Conservation (phyloP, 2,329 filamentous ascomycete genomes). For the Penicillium concentricum region DNA sequence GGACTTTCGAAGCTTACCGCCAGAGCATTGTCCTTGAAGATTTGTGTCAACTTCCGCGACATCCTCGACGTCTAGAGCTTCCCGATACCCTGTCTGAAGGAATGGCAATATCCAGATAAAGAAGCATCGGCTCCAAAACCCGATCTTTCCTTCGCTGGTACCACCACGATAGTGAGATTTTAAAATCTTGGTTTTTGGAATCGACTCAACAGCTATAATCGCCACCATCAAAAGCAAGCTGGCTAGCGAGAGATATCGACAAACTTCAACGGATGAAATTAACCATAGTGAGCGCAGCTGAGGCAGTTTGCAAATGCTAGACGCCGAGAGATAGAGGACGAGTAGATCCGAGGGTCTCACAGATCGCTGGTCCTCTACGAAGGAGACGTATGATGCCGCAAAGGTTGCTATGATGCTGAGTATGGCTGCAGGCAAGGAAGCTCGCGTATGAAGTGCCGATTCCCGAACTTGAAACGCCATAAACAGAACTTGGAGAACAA, state of each 20-base stretch:
- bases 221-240: not conserved
- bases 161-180: not conserved
- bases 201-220: not conserved
- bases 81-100: not conserved
- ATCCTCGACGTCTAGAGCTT: not conserved
- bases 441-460: not conserved
- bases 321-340: constrained; percentile 8
- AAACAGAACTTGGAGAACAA: not conserved
- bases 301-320: constrained; percentile 1
- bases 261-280: not conserved
- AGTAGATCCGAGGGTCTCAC: constrained; percentile 2
- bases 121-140: not conserved
- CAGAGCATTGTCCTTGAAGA: not conserved
- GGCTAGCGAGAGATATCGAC: not conserved
- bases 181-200: not conserved
- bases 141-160: not conserved
- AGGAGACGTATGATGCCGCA: not conserved
- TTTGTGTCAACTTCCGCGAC: not conserved
- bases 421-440: not conserved
- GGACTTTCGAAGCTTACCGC: not conserved
- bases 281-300: constrained; percentile 4
- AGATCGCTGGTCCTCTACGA: constrained; percentile 1
- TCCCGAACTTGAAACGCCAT: not conserved
- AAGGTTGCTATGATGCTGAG: not conserved
- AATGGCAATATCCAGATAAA: not conserved